Percentiles rank a stretch among this genome's conserved stretches.
Conservation (phyloP, 1,284 basidiomycete genomes). For the Ceratobasidium sp. region DNA sequence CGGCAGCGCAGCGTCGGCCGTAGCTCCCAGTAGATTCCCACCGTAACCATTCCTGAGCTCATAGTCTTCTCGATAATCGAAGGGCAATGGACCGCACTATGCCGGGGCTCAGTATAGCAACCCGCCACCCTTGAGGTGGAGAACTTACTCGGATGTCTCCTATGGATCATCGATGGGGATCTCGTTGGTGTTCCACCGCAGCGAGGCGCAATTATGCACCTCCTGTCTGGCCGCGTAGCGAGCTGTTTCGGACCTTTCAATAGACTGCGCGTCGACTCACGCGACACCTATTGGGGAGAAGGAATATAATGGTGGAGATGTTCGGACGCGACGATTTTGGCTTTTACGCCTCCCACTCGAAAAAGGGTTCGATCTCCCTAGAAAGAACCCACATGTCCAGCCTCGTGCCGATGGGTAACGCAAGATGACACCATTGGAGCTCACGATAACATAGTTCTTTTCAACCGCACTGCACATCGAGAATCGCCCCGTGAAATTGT, state of each 20-base stretch:
- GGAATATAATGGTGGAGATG: background rate
- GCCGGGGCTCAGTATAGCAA: constrained; percentile 33
- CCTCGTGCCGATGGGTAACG: constrained; percentile 28
- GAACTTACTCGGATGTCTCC: constrained; percentile 4
- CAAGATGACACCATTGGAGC: constrained; percentile 25
- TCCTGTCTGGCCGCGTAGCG: constrained; percentile 6
- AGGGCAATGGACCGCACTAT: constrained; percentile 26
- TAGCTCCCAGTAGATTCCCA: background rate
- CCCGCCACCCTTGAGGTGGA: constrained; percentile 5
- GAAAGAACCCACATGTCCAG: constrained; percentile 29
- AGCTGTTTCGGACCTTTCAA: constrained; percentile 3
- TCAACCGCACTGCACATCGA: background rate
- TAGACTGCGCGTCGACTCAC: background rate
- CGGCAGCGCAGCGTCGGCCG: constrained; percentile 25
- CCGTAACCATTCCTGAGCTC: constrained; percentile 7
- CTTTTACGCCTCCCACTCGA: background rate
- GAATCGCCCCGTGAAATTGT: background rate
- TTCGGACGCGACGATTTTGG: background rate
- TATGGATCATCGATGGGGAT: constrained; percentile 42
- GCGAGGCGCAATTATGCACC: constrained; percentile 3
- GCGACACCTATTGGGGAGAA: background rate
- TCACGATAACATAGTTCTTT: constrained; percentile 9
- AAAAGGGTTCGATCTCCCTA: constrained; percentile 35
- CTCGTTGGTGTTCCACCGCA: constrained; percentile 26
- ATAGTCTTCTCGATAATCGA: constrained; percentile 20